These are phyloP conservation scores for Hymenoscyphus salicellus DNA, from an alignment of 2,329 filamentous ascomycete genomes.

Conservation along the genomic window DNA sequence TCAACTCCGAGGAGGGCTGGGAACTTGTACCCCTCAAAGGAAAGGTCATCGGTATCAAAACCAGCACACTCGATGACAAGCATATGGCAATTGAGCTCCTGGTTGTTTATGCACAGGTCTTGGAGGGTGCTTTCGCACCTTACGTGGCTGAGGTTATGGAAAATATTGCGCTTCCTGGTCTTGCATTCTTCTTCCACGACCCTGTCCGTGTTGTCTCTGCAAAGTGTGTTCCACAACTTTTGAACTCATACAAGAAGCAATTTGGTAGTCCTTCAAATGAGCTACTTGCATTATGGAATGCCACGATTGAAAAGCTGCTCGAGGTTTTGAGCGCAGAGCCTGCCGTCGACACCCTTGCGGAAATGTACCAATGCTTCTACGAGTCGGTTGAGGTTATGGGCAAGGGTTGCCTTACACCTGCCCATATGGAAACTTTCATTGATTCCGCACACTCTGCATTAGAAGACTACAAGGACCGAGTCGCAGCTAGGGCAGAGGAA, in stretches of 20 bases:
- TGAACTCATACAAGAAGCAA: conserved; percentile 91
- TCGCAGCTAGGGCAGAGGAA: conserved; percentile 79
- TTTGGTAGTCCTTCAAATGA: conserved; percentile 78
- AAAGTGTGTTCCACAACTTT: conserved; percentile 86
- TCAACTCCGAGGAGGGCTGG: conserved; percentile 95
- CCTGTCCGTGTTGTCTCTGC: conserved; percentile 92
- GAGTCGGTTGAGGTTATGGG: conserved; percentile 94
- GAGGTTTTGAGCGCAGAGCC: conserved; percentile 93
- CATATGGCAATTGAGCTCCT: conserved; percentile 99
- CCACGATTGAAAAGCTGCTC: conserved; percentile 83
- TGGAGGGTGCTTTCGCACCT: conserved; percentile 88
- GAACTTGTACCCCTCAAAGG: conserved; percentile 95
- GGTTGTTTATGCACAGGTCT: conserved; percentile 92
- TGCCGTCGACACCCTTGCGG: conserved; percentile 90
- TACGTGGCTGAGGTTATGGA: conserved; percentile 94
- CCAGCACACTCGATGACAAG: conserved; percentile 94
- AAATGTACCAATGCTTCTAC: conserved; percentile 99
- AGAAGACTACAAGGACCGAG: conserved; percentile 88
- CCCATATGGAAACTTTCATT: conserved; percentile 85
- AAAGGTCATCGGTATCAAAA: conserved; percentile 97
- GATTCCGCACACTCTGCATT: conserved; percentile 80
- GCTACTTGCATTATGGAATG: conserved; percentile 78
- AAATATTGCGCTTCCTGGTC: conserved; percentile 87
- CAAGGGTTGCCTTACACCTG: conserved; percentile 71
- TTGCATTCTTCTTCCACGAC: conserved; percentile 99